These are phyloP conservation scores for Fusarium luffae DNA, from an alignment of 2,329 filamentous ascomycete genomes.

Conservation along the genomic window DNA sequence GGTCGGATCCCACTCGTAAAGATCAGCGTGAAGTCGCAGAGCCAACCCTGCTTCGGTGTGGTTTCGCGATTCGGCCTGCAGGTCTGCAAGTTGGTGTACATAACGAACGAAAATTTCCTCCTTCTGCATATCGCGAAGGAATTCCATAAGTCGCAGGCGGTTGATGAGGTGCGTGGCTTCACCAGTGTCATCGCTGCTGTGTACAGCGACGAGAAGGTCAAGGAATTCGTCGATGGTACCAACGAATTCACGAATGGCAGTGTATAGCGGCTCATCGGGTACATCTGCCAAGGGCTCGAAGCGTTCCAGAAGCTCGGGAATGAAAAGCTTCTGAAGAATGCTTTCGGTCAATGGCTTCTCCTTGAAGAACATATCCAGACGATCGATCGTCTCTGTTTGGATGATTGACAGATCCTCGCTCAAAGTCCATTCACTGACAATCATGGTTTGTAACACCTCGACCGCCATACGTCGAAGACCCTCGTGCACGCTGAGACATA, in stretches of 20 bases:
- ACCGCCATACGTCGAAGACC: slow-evolving; percentile 90
- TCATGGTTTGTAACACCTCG: slow-evolving; percentile 96
- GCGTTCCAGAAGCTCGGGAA: slow-evolving; percentile 82
- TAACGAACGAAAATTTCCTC: slow-evolving; percentile 97
- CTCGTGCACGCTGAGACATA: slow-evolving; percentile 95
- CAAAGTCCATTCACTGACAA: slow-evolving; percentile 96
- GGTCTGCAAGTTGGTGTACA: slow-evolving; percentile 86
- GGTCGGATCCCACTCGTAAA: slow-evolving; percentile 89
- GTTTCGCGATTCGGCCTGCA: slow-evolving; percentile 81
- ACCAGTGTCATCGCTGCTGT: slow-evolving; percentile 77
- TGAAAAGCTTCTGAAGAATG: slow-evolving; percentile 91
- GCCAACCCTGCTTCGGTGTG: slow-evolving; percentile 89
- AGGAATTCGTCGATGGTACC: slow-evolving; percentile 89
- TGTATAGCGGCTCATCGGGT: slow-evolving; percentile 78
- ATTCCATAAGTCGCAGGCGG: slow-evolving; percentile 91
- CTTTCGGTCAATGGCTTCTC: slow-evolving; percentile 87
- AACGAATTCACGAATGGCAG: slow-evolving; percentile 81
- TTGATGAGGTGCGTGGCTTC: slow-evolving; percentile 89
- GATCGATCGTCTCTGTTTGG: slow-evolving; percentile 97
- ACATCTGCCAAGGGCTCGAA: slow-evolving; percentile 78
- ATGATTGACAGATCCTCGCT: slow-evolving; percentile 92
- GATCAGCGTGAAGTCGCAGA: slow-evolving; percentile 87
- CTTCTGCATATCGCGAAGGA: slow-evolving; percentile 95
- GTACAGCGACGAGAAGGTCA: slow-evolving; percentile 89
- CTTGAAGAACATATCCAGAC: slow-evolving; percentile 90